Base-by-base conservation (phyloP, 257 asterid genomes). In the Solanum chilense region DNA sequence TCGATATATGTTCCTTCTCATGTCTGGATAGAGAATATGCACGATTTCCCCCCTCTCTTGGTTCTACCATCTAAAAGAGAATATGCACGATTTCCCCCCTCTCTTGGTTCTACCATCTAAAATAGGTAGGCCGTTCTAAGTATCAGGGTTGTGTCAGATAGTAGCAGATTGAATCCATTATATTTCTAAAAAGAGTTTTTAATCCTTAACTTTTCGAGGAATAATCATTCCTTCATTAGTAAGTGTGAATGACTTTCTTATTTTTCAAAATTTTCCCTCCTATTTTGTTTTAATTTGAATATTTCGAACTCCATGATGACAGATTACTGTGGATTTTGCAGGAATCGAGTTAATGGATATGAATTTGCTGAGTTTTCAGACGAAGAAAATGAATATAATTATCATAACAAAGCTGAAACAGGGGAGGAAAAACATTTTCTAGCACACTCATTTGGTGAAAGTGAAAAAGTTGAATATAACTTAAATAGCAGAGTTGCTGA, bases 281-380 rank as follows among this genome's bases (percentile, higher is more conserved):
- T 41, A 9, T 31, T 14, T 31, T 8, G 25, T 47, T 81, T 64
- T 9, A 18, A 45, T 76, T 12, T 41, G 7, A 23, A 12, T 3
- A 1, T 3, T 41, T 49, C 44, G 49, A 80, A 3, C 18, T 80
- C 12, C 18, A 42, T 44, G 39, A 21, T 77, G 83, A 44, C 21
- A n/a, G 9, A 21, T 5, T 16, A 2, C 62, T 33, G 62, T 35
- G 64, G 5, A 3, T 33, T 31, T 70, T 92, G 88, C 86, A 96
- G 98, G 93, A 91, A 90, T 87, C 93, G 89, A 70, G 95, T 92
- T 18, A 80, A 29, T 64, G 94, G 88, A 7, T 92, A 88, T 49
- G 98, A 91, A 6, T 92, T 90, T 86, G 86, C 89, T 3, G 83
- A 45, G 29, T 93, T 90, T 84, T 93, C 96, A 0, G 97, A 95